Conservation (phyloP, 306 rosid species). For the Carpinus fangiana region DNA sequence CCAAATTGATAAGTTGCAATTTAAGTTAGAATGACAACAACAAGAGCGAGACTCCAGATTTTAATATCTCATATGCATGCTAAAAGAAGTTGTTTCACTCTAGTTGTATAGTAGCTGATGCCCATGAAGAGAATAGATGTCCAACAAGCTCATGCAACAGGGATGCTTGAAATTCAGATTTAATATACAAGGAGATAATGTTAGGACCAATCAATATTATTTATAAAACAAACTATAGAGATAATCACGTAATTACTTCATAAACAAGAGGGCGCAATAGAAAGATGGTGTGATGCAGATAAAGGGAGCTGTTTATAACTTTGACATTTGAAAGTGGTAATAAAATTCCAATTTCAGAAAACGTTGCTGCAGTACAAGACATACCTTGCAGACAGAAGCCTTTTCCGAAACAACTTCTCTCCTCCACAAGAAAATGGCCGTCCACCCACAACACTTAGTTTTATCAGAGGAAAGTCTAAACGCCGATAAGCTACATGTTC, state of each 20-base stretch:
- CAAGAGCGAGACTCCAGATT: slow-evolving; percentile 15
- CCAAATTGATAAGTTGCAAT: neutral
- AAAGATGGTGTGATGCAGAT: neutral
- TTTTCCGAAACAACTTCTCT: slow-evolving; percentile 47
- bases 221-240: neutral
- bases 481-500: slow-evolving; percentile 72
- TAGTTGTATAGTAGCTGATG: slow-evolving; percentile 14
- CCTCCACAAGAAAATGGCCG: slow-evolving; percentile 91
- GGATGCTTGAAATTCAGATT: neutral
- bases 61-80: slow-evolving; percentile 18
- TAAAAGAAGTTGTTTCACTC: slow-evolving; percentile 21
- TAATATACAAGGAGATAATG: too few relatives aligned
- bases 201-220: neutral
- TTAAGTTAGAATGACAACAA: slow-evolving; percentile 23
- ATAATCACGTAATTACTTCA: neutral
- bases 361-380: slow-evolving; percentile 22
- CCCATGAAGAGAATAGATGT: slow-evolving; percentile 11
- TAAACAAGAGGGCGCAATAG: neutral
- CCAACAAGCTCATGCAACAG: neutral
- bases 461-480: slow-evolving; percentile 67
- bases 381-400: slow-evolving; percentile 80
- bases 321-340: neutral
- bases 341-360: neutral
- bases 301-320: neutral
- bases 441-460: slow-evolving; percentile 85